These are phyloP conservation scores for Alternaria conjuncta DNA, from an alignment of 2,329 filamentous ascomycete genomes.

Conservation along the genomic window DNA sequence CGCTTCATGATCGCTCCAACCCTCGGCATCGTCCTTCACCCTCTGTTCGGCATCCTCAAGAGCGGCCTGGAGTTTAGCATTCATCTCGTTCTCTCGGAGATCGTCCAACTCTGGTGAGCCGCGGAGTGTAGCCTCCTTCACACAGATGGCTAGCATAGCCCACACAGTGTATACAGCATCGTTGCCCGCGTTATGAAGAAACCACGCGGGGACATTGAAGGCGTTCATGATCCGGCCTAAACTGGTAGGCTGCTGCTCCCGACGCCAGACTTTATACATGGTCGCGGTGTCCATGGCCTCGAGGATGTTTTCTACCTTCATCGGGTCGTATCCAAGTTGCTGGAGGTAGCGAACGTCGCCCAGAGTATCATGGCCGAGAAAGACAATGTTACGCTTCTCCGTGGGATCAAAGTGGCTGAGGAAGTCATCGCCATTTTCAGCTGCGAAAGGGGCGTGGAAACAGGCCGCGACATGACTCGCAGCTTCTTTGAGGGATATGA, in stretches of 20 bases:
- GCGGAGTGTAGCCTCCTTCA: constrained; percentile 52
- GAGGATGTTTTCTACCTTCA: constrained; percentile 61
- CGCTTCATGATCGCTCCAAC: constrained; percentile 47
- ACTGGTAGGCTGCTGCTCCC: constrained; percentile 60
- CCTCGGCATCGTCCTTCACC: constrained; percentile 48
- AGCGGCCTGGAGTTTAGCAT: constrained; percentile 30
- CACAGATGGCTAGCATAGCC: constrained; percentile 70
- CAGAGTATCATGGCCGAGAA: constrained; percentile 78
- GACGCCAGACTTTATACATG: constrained; percentile 70
- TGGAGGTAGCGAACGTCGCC: constrained; percentile 73
- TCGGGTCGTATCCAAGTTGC: constrained; percentile 67
- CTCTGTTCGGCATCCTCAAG: constrained; percentile 42
- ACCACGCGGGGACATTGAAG: constrained; percentile 66
- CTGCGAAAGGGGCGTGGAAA: constrained; percentile 64
- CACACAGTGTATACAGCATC: constrained; percentile 82
- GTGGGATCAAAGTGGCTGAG: constrained; percentile 17
- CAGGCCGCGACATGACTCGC: constrained; percentile 57
- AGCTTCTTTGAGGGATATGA: constrained; percentile 56
- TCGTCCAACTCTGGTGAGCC: constrained; percentile 33
- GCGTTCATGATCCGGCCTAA: constrained; percentile 68
- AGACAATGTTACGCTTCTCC: constrained; percentile 66
- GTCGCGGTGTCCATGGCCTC: constrained; percentile 75
- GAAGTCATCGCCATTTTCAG: constrained; percentile 9
- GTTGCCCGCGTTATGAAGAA: constrained; percentile 87
- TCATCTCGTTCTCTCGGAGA: constrained; percentile 29